Evolutionary conservation across 2,329 filamentous ascomycete genomes (phyloP), one percentile per base, ranked within the genome.

Genomic region (Grosmannia serpens): DNA sequence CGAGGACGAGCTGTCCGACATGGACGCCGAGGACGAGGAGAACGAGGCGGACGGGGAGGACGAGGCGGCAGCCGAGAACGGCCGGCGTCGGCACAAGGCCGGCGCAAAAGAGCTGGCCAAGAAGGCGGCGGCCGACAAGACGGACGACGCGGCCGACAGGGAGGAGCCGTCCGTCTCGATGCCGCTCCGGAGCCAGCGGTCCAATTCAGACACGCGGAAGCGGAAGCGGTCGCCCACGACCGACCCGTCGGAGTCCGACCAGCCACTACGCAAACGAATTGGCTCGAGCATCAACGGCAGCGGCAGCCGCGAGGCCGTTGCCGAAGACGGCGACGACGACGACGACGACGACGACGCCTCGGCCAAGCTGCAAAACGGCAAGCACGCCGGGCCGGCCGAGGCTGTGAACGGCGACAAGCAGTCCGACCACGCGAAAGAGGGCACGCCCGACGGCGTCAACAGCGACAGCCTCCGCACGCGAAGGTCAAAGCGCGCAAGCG

Each of bases 181-280:
- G 17, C 26, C 53, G 4, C 33, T 53, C 4, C 61, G 58, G 35
- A 59, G 56, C 46, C 62, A 60, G 44, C 61, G 58, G 47, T 68
- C 68, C 5, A 67, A 52, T n/a, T 51, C 68, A 35, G 72, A 73
- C 67, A 76, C 67, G 66, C 75, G 68, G 62, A 82, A 80, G 67
- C 73, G 77, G 55, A 81, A 81, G 69, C 75, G 79, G 38, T 76
- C 77, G 35, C 73, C 73, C 2, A 68, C 69, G 4, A 67, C 67
- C 29, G 77, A 81, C 50, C 70, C 70, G 15, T 74, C 73, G 31
- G 77, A 77, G 57, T 64, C 71, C 1, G 75, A 77, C 29, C 75
- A 78, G 62, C 78, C 78, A 8, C 67, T 74, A 47, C 74, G 78
- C 60, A 84, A 84, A 68, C 77, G 81, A 60, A 74, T 75, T n/a